These are phyloP conservation scores for Exophiala sp. DNA, from an alignment of 2,329 filamentous ascomycete species.

Conservation along the genomic window DNA sequence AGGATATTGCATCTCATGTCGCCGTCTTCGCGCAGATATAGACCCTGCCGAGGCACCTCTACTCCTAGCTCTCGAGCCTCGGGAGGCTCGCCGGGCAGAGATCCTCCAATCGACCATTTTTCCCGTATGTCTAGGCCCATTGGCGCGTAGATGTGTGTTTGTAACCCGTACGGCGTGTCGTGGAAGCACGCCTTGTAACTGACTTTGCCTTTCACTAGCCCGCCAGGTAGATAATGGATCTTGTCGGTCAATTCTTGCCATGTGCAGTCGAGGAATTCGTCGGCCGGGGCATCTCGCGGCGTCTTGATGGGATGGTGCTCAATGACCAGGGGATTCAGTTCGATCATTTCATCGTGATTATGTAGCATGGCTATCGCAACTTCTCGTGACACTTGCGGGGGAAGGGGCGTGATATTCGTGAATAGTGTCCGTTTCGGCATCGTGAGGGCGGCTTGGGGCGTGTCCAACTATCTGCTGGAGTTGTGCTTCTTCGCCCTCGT, in stretches of 20 bases:
- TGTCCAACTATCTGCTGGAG: not conserved
- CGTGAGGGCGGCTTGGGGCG: slow-evolving; percentile 19
- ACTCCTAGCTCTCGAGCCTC: slow-evolving; percentile 62
- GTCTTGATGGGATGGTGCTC: slow-evolving; percentile 63
- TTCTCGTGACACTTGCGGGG: slow-evolving; percentile 59
- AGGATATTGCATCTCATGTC: slow-evolving; percentile 75
- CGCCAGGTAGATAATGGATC: slow-evolving; percentile 67
- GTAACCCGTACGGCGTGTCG: slow-evolving; percentile 64
- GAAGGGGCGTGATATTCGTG: slow-evolving; percentile 73
- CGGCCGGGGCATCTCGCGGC: slow-evolving; percentile 59
- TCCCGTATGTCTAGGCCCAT: slow-evolving; percentile 72
- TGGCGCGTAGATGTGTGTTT: slow-evolving; percentile 79
- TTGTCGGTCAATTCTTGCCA: slow-evolving; percentile 80
- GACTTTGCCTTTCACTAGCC: slow-evolving; percentile 59
- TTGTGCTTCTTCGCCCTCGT: not conserved
- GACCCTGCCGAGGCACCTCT: slow-evolving; percentile 58
- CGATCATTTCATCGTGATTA: slow-evolving; percentile 75
- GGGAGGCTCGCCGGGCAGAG: slow-evolving; percentile 62
- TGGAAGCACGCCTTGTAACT: slow-evolving; percentile 77
- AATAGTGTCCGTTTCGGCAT: slow-evolving; percentile 69
- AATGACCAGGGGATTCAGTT: slow-evolving; percentile 76
- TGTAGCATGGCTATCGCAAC: slow-evolving; percentile 71
- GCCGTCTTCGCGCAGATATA: slow-evolving; percentile 81
- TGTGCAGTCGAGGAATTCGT: slow-evolving; percentile 60
- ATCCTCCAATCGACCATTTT: slow-evolving; percentile 71